Evolutionary conservation across 768 basidiomycete genomes (phyloP), one percentile per base, ranked within the genome.

Genomic region (Russula vinacea): DNA sequence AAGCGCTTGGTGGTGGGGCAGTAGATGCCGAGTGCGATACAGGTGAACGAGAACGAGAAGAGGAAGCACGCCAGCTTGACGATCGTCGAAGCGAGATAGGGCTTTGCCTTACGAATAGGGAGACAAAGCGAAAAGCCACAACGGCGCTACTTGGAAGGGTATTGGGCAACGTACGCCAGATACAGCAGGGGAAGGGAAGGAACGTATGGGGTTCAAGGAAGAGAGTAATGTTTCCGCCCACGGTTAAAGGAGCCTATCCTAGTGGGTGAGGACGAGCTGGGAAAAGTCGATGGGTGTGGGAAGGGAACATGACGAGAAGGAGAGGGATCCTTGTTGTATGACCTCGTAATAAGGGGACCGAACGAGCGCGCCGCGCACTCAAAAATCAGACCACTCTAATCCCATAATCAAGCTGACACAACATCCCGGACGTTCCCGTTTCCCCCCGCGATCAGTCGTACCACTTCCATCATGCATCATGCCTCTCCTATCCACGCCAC

Each of bases 31-130:
- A 68, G 65, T 14, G 55, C 50, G 32, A 62, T 50, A 58, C 65
- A 68, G 16, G 65, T 62, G 39, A 60, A 51, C 14, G 65, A 67
- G 51, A 67, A 50, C 39, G 65, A 66, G 39, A 58, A 62, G 44
- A 60, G 51, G 37, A 56, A 16, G 44, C 52, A 66, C 62, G 67
- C 67, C 67, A 68, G 67, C 50, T 68, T 68, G 57, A 59, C 33
- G 44, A 47, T 19, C 13, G 42, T 37, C 26, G 32, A 14, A 47
- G 19, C 6, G 42, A 57, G 16, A 10, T 3, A 10, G 11, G n/a
- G n/a, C 22, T 54, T 29, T 16, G 50, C 40, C n/a, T 24, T 33
- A 17, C 55, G 19, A 26, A 24, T 9, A 29, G 26, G 24, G 22
- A 40, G 14, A 39, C 37, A 33, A 24, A 24, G 22, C 13, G 26